phyloP scores from a whole-genome alignment of 176 grass and related monocot genomes.

The Zea luxurians region DNA sequence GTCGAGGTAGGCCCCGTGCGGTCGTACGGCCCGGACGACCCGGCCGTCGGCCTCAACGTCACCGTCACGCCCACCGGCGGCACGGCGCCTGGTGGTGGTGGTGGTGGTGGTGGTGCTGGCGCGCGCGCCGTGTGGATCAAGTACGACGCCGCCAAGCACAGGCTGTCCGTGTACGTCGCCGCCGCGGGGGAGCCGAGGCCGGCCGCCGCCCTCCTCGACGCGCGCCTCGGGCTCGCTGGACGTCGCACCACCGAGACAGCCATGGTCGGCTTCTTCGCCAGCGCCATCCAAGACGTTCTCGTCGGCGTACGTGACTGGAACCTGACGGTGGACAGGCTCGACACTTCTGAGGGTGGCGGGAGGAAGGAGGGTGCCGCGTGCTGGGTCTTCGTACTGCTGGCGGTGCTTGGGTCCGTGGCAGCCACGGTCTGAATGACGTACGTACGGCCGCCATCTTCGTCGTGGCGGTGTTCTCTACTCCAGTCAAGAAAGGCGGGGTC shows the following conservation, averaged over 20 bases:
- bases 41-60: slow-evolving; percentile 32
- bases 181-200: slow-evolving; percentile 7
- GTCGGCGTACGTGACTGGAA: slow-evolving; percentile 26
- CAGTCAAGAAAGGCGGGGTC: background rate
- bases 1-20: slow-evolving; percentile 22
- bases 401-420: slow-evolving; percentile 7
- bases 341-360: background rate
- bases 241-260: background rate
- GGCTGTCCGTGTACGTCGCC: slow-evolving; percentile 26
- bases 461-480: background rate
- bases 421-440: background rate
- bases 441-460: background rate
- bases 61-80: slow-evolving; percentile 26
- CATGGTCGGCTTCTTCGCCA: slow-evolving; percentile 28
- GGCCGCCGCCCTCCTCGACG: background rate
- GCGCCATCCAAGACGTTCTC: background rate
- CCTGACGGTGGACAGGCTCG: slow-evolving; percentile 23
- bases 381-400: slow-evolving; percentile 17
- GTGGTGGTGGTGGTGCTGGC: too few relatives aligned
- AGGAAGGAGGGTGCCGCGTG: slow-evolving; percentile 25
- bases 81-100: background rate
- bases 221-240: background rate
- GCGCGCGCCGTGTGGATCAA: slow-evolving; percentile 21
- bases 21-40: background rate
- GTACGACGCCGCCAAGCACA: slow-evolving; percentile 20